Percentiles rank a stretch among this genome's conserved stretches.
phyloP scores from a whole-genome alignment of 2,329 filamentous ascomycete species.

The Teratosphaeria epicoccoides region DNA sequence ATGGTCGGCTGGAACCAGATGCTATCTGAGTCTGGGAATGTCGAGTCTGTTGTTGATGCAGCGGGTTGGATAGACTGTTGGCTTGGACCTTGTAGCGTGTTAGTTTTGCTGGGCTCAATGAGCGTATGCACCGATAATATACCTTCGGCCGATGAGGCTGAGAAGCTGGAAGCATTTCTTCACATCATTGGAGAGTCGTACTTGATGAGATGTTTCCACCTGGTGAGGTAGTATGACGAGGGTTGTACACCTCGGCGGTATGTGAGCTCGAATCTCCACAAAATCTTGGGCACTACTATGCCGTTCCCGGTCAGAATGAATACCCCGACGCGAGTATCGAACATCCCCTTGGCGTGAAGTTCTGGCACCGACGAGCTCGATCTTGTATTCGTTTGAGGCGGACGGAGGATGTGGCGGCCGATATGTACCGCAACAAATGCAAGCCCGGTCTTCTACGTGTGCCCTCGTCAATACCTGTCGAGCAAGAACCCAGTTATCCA shows the following conservation, averaged over 20 bases:
- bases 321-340: too few species aligned
- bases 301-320: background rate
- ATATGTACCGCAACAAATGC: background rate
- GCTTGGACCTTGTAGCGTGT: background rate
- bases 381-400: background rate
- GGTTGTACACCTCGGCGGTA: background rate
- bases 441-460: background rate
- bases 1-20: conserved; percentile 19
- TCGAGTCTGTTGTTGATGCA: conserved; percentile 22
- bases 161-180: conserved; percentile 28
- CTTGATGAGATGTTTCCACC: too few species aligned
- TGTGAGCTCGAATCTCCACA: background rate
- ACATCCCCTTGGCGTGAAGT: too few species aligned
- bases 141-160: conserved; percentile 34
- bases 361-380: background rate
- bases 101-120: conserved; percentile 6
- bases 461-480: background rate
- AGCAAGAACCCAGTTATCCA: conserved; percentile 37
- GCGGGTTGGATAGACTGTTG: conserved; percentile 5
- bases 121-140: conserved; percentile 2
- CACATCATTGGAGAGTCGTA: background rate
- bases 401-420: background rate
- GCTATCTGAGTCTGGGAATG: too few species aligned
- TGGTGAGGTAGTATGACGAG: too few species aligned
- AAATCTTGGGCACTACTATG: background rate